Percentiles rank a stretch among this genome's conserved stretches.
Evolutionary conservation across 1,139 yeast genomes (phyloP).

Genomic region (Hyphopichia wangnamkhiaoensis): DNA sequence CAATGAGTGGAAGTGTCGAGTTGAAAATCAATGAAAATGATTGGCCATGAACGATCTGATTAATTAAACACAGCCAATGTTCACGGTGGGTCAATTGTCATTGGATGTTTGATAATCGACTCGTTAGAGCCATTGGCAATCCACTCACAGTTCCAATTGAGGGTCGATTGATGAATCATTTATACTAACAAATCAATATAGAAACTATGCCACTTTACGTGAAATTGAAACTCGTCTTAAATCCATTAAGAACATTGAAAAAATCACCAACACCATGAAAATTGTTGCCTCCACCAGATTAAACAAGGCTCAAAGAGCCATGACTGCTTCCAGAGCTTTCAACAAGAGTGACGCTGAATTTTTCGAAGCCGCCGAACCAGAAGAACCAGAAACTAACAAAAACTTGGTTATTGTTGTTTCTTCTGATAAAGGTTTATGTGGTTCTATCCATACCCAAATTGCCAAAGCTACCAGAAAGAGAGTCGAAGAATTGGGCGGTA

Average conservation of each 20-base stretch:
- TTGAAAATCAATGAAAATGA: too few relatives aligned
- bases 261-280: conserved; percentile 99
- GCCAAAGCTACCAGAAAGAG: conserved; percentile 83
- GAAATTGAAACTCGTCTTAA: conserved; percentile 98
- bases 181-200: conserved; percentile 26
- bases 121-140: too few relatives aligned
- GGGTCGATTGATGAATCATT: background rate
- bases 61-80: too few relatives aligned
- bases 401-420: conserved; percentile 84
- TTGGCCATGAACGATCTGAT: too few relatives aligned
- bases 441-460: conserved; percentile 93
- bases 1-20: too few relatives aligned
- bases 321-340: conserved; percentile 85
- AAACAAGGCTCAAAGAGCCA: conserved; percentile 94
- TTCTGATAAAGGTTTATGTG: conserved; percentile 98
- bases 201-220: conserved; percentile 97
- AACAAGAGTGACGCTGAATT: conserved; percentile 80
- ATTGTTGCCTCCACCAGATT: conserved; percentile 98
- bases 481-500: conserved; percentile 58
- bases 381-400: conserved; percentile 52
- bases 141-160: too few relatives aligned
- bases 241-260: conserved; percentile 97
- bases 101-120: too few relatives aligned
- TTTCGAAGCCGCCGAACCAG: conserved; percentile 79
- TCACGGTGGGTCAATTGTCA: too few relatives aligned